Evolutionary conservation across 208 protist genomes (phyloP), one percentile per base, ranked within the genome.

Genomic region (Blechomonas ayalai): DNA sequence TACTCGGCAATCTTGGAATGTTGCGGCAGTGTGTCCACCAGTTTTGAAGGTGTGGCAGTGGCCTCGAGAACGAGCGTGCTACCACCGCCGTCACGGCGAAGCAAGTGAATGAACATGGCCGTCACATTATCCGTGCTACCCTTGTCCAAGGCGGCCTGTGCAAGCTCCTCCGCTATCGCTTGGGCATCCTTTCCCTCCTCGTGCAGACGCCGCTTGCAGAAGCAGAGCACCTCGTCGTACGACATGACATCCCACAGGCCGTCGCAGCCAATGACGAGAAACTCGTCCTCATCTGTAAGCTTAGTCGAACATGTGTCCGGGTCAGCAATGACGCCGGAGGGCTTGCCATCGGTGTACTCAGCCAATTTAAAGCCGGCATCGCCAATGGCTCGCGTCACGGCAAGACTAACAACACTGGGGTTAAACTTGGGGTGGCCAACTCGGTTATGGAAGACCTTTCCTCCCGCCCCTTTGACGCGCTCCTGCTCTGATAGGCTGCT

Each of bases 171-270:
- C 4, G 77, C 65, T 32, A 86, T 78, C 24, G 35, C 52, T 57
- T 87, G 76, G 28, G 84, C 72, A 4, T 65, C 43, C 33, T 72
- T 56, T 5, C 67, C 66, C 33, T 64, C 57, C 13, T 49, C 22
- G 24, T 59, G 58, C 33, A 85, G 83, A 45, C 68, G 72, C 7
- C 60, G 58, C 38, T 61, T 67, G 39, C 83, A 92, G 34, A 92
- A 89, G 37, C 82, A 66, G 0, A 92, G 69, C 42, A 93, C 92
- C 49, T 88, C 69, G 26, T 75, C 82, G 59, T 97, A 94, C 12
- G 74, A 72, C 85, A 95, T 94, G 10, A 95, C 88, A 54, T 97
- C 91, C 84, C 85, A 97, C 37, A 97, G 57, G n/a, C 91, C 91
- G 48, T 97, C 91, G 52, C 91, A 95, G 18, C 78, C 91, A 56